Percentiles rank a stretch among this genome's conserved stretches.
phyloP scores from a whole-genome alignment of 768 basidiomycete species.

The Neoboletus brunneissimus region DNA sequence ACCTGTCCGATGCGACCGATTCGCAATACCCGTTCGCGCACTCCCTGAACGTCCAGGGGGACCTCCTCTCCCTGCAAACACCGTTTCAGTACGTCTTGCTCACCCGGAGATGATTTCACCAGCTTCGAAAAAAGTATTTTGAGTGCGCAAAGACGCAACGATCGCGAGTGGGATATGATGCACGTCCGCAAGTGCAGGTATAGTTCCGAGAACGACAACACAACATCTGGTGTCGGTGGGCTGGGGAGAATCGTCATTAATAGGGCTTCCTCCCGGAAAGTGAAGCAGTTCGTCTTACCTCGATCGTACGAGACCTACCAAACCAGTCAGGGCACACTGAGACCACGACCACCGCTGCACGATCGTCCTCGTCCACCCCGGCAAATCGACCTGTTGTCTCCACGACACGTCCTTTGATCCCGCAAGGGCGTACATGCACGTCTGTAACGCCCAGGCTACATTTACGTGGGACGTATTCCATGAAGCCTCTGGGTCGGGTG shows the following conservation, averaged over 20 bases:
- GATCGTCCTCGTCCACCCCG: constrained; percentile 45
- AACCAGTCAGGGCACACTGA: constrained; percentile 50
- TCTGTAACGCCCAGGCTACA: constrained; percentile 55
- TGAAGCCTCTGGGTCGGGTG: constrained; percentile 28
- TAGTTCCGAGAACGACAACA: constrained; percentile 43
- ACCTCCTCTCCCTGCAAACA: constrained; percentile 82
- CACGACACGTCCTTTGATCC: constrained; percentile 43
- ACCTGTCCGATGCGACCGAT: constrained; percentile 70
- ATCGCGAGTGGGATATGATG: constrained; percentile 70
- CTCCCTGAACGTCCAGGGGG: constrained; percentile 72
- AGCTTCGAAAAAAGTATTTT: constrained; percentile 57
- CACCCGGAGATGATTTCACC: constrained; percentile 42
- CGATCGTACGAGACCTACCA: constrained; percentile 46
- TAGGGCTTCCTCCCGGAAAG: neutral
- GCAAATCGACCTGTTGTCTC: constrained; percentile 45
- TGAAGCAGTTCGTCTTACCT: constrained; percentile 37
- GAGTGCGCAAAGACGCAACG: constrained; percentile 61
- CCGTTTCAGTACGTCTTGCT: constrained; percentile 54
- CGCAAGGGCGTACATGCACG: constrained; percentile 52
- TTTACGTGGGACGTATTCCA: constrained; percentile 38
- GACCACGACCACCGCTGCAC: constrained; percentile 58
- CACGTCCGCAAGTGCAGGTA: constrained; percentile 52
- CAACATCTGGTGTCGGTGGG: constrained; percentile 16
- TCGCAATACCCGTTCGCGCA: constrained; percentile 78
- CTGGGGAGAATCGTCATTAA: constrained; percentile 11